phyloP scores from a whole-genome alignment of 306 rosid species.

The Ziziphus jujuba region DNA sequence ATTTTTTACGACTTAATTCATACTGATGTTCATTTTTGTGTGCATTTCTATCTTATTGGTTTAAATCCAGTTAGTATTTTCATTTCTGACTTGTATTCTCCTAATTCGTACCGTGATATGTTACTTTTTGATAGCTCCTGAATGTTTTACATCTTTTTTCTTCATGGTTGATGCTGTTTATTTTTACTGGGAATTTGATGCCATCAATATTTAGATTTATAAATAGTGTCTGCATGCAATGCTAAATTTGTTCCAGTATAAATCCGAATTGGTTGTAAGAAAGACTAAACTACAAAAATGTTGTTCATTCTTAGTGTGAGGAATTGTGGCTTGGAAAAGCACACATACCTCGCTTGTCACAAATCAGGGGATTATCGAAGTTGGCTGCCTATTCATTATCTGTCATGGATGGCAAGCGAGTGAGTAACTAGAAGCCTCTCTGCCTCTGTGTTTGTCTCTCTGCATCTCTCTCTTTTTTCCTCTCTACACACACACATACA shows the following conservation, averaged over 20 bases:
- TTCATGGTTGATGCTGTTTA: neutral
- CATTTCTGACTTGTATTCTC: too few species aligned
- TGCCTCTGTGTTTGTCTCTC: neutral
- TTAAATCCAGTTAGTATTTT: too few species aligned
- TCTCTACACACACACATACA: neutral
- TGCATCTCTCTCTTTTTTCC: neutral
- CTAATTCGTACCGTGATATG: too few species aligned
- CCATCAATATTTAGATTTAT: neutral
- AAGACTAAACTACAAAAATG: neutral
- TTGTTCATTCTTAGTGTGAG: constrained; percentile 25
- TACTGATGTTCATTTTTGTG: too few species aligned
- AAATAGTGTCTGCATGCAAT: neutral
- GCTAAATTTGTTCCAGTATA: neutral
- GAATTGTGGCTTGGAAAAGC: constrained; percentile 53
- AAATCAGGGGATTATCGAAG: constrained; percentile 28
- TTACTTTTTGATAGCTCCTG: too few species aligned
- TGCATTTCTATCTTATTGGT: too few species aligned
- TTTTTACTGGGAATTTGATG: neutral
- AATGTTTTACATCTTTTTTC: too few species aligned
- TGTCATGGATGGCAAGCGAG: constrained; percentile 45
- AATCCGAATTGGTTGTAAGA: constrained; percentile 8
- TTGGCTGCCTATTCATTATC: constrained; percentile 46
- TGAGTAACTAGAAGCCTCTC: constrained; percentile 5
- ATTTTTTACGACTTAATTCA: too few species aligned
- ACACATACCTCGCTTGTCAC: constrained; percentile 44